Evolutionary conservation across 176 grass and related monocot species (phyloP), one percentile per base, ranked within the genome.

Genomic region (Bolboschoenus planiculmis): DNA sequence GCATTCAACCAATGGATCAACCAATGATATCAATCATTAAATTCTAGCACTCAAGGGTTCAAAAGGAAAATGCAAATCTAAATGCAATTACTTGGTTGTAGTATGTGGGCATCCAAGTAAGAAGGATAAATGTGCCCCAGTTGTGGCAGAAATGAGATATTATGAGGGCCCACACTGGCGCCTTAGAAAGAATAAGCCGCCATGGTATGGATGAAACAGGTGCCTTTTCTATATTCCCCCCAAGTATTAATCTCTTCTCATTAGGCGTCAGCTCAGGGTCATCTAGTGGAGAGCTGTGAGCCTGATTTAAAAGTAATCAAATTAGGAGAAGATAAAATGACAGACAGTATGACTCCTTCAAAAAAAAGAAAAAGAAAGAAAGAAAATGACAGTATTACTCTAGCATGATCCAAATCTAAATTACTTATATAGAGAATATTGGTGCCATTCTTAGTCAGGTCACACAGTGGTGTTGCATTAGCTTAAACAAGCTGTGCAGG

Each of bases 61-160:
- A 54, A 87, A 42, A 2, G 40, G 44, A 23, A 30, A 56, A 47
- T 71, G 15, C n/a, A 46, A 30, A 76, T 77, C 4, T 15, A 73
- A 10, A 66, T 40, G 16, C 15, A 83, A 70, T 39, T 84, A 95
- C 96, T 93, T 98, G 96, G 31, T 95, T 98, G 83, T 98, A 98
- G 86, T 98, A 98, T 40, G 96, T 98, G 44, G 96, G 96, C 96
- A 98, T 98, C 96, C 96, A 98, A 34, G 96, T 95, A 55, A 98
- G 89, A 83, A 98, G 90, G 54, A 98, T 98, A 84, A 95, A 98
- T 48, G 96, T 98, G 82, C 96, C 96, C 96, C 92, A 98, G 79
- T 98, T 98, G 75, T 98, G 95, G 73, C 95, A 98, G 67, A 98
- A 98, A 85, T 95, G 95, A 18, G 95, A 98, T 78, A 98, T 83